These are phyloP conservation scores for Trametes pubescens DNA, from an alignment of 1,284 basidiomycete genomes.

Conservation along the genomic window DNA sequence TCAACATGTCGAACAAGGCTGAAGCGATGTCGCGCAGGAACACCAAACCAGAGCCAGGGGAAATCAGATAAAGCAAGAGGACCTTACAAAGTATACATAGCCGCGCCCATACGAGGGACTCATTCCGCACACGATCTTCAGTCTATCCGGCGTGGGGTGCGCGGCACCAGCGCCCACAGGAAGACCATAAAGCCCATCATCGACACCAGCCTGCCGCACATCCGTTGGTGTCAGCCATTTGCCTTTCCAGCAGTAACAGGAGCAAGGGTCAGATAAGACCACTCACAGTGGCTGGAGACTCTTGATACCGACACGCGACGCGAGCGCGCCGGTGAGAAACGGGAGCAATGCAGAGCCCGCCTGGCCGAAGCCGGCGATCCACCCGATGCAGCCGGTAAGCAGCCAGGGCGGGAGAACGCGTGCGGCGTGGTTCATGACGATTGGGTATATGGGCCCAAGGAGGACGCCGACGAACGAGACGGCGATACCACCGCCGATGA, in stretches of 20 bases:
- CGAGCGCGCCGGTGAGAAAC: conserved; percentile 63
- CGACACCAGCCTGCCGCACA: conserved; percentile 30
- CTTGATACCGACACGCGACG: conserved; percentile 51
- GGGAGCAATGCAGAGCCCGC: conserved; percentile 62
- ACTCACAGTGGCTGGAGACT: conserved; percentile 36
- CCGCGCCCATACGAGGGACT: neutral
- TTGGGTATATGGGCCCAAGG: conserved; percentile 61
- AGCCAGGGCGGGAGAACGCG: conserved; percentile 60
- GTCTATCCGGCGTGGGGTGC: conserved; percentile 23
- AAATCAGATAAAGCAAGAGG: neutral
- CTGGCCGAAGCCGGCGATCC: conserved; percentile 64
- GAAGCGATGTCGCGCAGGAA: neutral
- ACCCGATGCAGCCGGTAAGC: conserved; percentile 63
- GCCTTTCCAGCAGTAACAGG: too few relatives aligned
- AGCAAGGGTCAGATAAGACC: neutral
- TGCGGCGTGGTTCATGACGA: conserved; percentile 58
- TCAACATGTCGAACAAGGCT: too few relatives aligned
- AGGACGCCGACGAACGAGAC: conserved; percentile 64
- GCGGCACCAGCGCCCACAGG: conserved; percentile 35
- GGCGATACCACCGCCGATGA: conserved; percentile 60
- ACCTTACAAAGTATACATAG: neutral
- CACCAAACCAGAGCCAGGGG: neutral
- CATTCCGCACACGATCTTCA: conserved; percentile 1
- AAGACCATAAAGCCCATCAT: conserved; percentile 36
- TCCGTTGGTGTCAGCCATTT: neutral